Base-by-base conservation (phyloP, 2,329 filamentous ascomycete species). In the Pseudogymnoascus sp. region DNA sequence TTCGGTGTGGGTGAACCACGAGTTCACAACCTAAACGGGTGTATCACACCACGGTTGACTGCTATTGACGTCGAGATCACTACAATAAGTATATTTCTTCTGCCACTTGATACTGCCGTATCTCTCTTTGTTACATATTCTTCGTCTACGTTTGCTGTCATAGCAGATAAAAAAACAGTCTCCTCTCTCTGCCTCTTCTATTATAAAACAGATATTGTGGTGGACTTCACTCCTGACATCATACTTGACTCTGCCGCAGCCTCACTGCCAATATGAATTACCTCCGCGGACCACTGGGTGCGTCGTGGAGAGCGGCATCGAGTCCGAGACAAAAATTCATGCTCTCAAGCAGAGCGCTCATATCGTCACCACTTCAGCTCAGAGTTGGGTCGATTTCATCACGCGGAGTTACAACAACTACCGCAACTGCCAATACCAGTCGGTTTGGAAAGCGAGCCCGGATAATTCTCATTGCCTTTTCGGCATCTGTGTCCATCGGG, bases 401-500 rank as follows among this genome's bases (percentile, higher is more conserved):
- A 27, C 58, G 58, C n/a, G 58, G 58, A 9, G 18, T 59, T 33
- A 10, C 58, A 59, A 59, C 58, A 4, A 59, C 58, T 1, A 37
- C 58, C 5, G 8, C 58, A 39, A 9, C 18, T 8, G 12, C 58
- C 15, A 40, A 39, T 59, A 59, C 58, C 6, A 59, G 15, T 27
- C 58, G 58, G 4, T 39, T 21, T 39, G 58, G 58, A 15, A 59
- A 39, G 25, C 33, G 58, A 59, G 58, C 33, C 58, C 18, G 58
- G 4, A 59, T 59, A 27, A 2, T 59, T 59, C 58, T 59, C 25
- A 59, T 59, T 12, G 58, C 33, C 6, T 8, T 40, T 60, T 48
- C 67, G 61, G 55, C 68, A 63, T 33, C 63, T 62, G 39, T 68
- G 62, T 39, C 39, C 40, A 55, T 27, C n/a, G 58, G 58, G 1